Conservation (phyloP, 306 rosid genomes). For the Corylus heterophylla region DNA sequence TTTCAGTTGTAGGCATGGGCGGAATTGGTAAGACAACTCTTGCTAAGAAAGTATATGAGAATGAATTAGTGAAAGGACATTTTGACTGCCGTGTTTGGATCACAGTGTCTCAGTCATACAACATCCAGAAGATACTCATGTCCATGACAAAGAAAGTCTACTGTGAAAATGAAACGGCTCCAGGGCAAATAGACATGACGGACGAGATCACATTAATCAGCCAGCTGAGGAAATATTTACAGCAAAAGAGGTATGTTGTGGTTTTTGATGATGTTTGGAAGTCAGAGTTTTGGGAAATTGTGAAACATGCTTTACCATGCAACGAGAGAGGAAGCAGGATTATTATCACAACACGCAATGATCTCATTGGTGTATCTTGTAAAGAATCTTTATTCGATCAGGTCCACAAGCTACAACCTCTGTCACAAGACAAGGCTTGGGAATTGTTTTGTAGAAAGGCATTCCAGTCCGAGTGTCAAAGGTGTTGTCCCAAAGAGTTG, state of each 20-base stretch:
- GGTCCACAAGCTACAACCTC: not conserved
- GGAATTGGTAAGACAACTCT: not conserved
- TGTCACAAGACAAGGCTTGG: not conserved
- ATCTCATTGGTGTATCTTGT: not conserved
- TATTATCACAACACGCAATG: not conserved
- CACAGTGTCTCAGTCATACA: slow-evolving; percentile 7
- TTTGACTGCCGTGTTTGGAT: slow-evolving; percentile 1
- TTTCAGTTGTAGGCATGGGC: not conserved
- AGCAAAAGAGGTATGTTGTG: not conserved
- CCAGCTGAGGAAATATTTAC: not conserved
- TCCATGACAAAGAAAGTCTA: not conserved
- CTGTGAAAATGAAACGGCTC: not conserved
- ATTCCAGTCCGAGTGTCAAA: not conserved
- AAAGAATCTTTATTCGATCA: not conserved
- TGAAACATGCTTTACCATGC: slow-evolving; percentile 2
- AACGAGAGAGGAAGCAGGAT: slow-evolving; percentile 1
- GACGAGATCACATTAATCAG: not conserved
- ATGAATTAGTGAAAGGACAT: not conserved
- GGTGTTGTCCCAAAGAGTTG: not conserved
- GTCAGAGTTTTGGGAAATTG: not conserved
- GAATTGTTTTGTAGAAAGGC: not conserved
- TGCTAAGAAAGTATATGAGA: slow-evolving; percentile 5
- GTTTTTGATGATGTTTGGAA: slow-evolving; percentile 3
- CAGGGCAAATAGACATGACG: not conserved
- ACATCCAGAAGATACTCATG: not conserved